Base-by-base conservation (phyloP, 768 basidiomycete genomes). In the Saitozyma podzolica region DNA sequence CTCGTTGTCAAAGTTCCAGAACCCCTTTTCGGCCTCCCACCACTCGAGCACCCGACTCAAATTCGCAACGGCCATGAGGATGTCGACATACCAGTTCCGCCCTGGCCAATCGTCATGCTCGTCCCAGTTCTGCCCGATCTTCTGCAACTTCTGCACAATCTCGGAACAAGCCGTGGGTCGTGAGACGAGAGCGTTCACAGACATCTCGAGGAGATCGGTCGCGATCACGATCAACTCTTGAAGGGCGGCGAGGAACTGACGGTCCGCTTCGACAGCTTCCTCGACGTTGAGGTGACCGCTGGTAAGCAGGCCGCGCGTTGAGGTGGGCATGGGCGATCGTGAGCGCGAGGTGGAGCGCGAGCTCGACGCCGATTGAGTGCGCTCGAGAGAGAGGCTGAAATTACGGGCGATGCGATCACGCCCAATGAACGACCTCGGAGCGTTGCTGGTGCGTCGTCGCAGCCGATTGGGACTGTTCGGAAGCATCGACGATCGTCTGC, bases 21-120 rank as follows among this genome's bases (percentile, higher is more conserved):
- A 99, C 69, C 94, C 92, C 75, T 94, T 94, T 82, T 98, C 95
- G 10, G 96, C 96, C 80, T 96, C 94, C 92, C 93, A 97, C 95
- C 96, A 99, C 75, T 97, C 96, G 66, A 97, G 89, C 39, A 98
- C 96, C 61, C 95, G 89, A 79, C 89, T 91, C 66, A 99, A 86
- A 73, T 91, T 92, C 40, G 96, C 96, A 53, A 98, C 88, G 19
- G 96, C 95, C 54, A 97, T 87, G 6, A 98, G 84, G 37, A 97
- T 88, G 76, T 95, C 93, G 56, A 97, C 93, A 80, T 97, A 98
- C 96, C 95, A 99, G 62, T 90, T 92, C 61, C 95, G 85, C 29
- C 96, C 94, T 69, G 93, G 92, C 90, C 94, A 97, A 78, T 97
- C 93, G 19, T 93, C 91, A 80, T 97, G 91, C 55, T 95, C 92